Evolutionary conservation across 495 filamentous ascomycete genomes (phyloP).

Genomic region (Hamigera avellanea): DNA sequence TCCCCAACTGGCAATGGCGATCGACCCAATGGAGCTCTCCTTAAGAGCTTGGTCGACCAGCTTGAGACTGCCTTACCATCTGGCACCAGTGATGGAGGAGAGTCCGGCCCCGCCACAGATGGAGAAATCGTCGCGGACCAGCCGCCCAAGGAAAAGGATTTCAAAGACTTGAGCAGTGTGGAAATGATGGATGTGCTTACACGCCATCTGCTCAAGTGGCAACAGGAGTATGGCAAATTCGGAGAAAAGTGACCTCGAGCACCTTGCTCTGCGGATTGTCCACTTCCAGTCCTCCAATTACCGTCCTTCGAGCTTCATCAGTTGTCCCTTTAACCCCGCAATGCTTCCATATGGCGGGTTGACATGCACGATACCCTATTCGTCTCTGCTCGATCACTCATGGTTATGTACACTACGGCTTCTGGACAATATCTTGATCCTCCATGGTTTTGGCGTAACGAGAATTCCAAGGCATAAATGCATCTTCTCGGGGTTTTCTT

Average conservation of each 20-base stretch:
- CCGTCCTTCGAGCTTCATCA: no score
- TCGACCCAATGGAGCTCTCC: slow-evolving; percentile 22
- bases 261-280: no score
- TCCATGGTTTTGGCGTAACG: no score
- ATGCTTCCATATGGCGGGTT: no score
- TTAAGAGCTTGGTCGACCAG: slow-evolving; percentile 25
- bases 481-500: no score
- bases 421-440: no score
- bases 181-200: slow-evolving; percentile 80
- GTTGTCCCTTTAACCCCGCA: no score
- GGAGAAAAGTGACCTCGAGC: slow-evolving; percentile 32
- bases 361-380: no score
- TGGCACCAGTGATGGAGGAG: slow-evolving; percentile 15
- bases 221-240: slow-evolving; percentile 48
- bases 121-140: slow-evolving; percentile 14
- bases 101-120: slow-evolving; percentile 19
- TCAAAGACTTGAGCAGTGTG: slow-evolving; percentile 55
- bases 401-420: no score
- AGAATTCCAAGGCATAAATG: no score
- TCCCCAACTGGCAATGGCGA: slow-evolving; percentile 25
- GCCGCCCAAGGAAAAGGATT: slow-evolving; percentile 34
- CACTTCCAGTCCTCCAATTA: no score
- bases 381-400: no score
- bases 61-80: slow-evolving; percentile 20
- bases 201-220: slow-evolving; percentile 66